Conservation (phyloP, 208 protist genomes). For the Acanthamoeba polyphaga region DNA sequence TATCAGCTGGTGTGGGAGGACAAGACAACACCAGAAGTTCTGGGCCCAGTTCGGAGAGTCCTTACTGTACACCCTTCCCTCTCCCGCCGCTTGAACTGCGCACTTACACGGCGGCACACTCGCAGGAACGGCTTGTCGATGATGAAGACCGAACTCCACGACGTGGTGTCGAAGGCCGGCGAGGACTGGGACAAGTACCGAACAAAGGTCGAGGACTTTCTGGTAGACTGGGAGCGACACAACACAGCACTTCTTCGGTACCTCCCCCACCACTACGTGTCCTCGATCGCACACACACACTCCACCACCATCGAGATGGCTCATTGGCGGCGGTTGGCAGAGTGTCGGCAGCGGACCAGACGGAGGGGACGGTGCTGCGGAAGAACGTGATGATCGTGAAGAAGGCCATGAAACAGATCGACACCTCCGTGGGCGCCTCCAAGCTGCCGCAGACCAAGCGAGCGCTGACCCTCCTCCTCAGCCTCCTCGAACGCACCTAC, state of each 20-base stretch:
- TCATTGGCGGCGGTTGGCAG: neutral
- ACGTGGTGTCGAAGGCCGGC: neutral
- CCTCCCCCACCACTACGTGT: neutral
- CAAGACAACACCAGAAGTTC: slow-evolving; percentile 38
- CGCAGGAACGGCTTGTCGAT: slow-evolving; percentile 8
- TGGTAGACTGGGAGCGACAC: slow-evolving; percentile 45
- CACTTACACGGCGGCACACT: neutral
- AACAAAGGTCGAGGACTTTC: slow-evolving; percentile 37
- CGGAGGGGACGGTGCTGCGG: slow-evolving; percentile 23
- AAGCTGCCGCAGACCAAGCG: slow-evolving; percentile 47
- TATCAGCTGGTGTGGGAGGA: slow-evolving; percentile 61
- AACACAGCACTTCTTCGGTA: slow-evolving; percentile 44
- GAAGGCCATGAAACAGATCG: slow-evolving; percentile 53
- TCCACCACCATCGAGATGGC: too few relatives aligned
- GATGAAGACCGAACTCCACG: slow-evolving; percentile 34
- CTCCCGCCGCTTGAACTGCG: neutral
- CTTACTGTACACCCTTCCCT: neutral
- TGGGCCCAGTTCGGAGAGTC: slow-evolving; percentile 54
- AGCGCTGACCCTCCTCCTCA: neutral
- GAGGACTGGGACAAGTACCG: slow-evolving; percentile 41
- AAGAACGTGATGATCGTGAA: slow-evolving; percentile 51
- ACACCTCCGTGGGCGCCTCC: neutral
- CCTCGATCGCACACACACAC: neutral
- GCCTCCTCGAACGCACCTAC: slow-evolving; percentile 10
- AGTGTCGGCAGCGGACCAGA: slow-evolving; percentile 47